A percentile compares a stretch with the other conserved stretches of the same genome.
Evolutionary conservation across 148 eudicot species (phyloP).

Genomic region (Rhododendron vialii): DNA sequence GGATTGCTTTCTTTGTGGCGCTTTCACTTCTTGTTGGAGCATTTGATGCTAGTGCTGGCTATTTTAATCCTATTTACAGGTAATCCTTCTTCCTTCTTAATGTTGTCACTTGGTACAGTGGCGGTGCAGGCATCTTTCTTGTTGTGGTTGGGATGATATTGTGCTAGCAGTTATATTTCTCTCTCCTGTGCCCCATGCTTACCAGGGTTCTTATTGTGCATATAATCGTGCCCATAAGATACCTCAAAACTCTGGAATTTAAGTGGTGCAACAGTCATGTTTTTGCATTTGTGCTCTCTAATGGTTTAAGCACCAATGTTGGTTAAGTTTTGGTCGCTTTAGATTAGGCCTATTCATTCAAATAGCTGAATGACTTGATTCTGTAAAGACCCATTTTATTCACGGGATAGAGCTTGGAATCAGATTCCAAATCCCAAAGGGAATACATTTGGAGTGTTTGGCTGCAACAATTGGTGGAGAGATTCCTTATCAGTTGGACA

Average conservation of each 20-base stretch:
- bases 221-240: too few relatives aligned
- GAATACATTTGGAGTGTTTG: neutral
- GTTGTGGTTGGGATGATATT: neutral
- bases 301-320: neutral
- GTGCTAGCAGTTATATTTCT: too few relatives aligned
- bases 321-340: neutral
- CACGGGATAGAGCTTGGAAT: neutral
- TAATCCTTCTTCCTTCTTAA: too few relatives aligned
- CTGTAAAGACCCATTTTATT: neutral
- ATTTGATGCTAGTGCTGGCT: too few relatives aligned
- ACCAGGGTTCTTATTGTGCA: too few relatives aligned
- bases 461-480: neutral
- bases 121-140: neutral
- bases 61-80: too few relatives aligned
- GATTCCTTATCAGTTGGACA: neutral
- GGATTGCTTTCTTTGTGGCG: too few relatives aligned
- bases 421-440: neutral
- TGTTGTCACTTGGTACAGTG: too few relatives aligned
- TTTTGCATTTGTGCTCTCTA: neutral
- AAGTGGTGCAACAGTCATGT: neutral
- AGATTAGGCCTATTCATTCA: neutral
- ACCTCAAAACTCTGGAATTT: neutral
- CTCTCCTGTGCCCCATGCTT: too few relatives aligned
- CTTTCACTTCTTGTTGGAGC: too few relatives aligned
- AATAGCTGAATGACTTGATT: neutral